Evolutionary conservation across 345 rosid genomes (phyloP).

Genomic region (Eucalyptus polyanthemos): DNA sequence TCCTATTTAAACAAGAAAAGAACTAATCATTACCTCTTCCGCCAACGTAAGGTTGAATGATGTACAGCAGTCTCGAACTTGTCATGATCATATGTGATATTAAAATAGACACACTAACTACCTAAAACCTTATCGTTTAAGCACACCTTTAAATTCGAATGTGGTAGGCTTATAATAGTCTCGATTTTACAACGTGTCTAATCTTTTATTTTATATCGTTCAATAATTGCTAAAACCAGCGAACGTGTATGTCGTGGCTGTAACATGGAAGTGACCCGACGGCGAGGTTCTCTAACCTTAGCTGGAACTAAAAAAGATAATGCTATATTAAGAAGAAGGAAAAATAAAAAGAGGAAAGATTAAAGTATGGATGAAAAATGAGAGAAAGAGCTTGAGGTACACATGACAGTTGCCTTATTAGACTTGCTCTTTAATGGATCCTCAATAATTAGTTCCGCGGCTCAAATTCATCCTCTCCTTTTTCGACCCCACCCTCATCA

Average conservation of each 20-base stretch:
- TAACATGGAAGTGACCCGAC: neutral
- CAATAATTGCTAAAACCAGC: neutral
- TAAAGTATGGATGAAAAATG: neutral
- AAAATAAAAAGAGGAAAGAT: neutral
- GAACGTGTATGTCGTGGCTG: rapidly evolving
- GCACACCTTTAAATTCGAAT: neutral
- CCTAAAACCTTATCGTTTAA: neutral
- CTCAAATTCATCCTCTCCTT: neutral
- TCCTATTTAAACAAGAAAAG: neutral
- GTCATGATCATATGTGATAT: neutral
- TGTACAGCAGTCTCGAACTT: neutral
- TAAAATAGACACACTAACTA: neutral
- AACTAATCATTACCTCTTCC: neutral
- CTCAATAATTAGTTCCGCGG: neutral
- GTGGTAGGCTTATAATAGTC: neutral
- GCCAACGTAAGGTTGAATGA: neutral
- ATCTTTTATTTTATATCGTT: neutral
- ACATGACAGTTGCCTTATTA: neutral
- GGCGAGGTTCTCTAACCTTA: neutral
- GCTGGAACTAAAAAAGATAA: neutral
- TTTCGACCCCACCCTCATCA: neutral
- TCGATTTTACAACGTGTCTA: neutral
- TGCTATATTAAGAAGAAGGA: neutral
- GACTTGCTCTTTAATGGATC: neutral
- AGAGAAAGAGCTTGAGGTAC: neutral